Conservation (phyloP, 805 yeast species). For the Teunomyces cretensis region DNA sequence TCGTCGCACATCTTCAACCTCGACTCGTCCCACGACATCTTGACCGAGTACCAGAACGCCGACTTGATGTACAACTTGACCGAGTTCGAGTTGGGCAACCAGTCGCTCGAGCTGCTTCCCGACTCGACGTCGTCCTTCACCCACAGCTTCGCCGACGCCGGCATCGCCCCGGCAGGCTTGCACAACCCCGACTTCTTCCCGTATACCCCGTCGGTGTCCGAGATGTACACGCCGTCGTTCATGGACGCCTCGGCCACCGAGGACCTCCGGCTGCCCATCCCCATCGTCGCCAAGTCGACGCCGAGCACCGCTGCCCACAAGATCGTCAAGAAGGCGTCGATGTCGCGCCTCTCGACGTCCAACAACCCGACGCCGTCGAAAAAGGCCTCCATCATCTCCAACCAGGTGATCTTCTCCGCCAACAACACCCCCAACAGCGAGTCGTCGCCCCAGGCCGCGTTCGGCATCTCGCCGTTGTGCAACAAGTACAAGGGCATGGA, state of each 20-base stretch:
- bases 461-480: slow-evolving; percentile 21
- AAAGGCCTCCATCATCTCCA: slow-evolving; percentile 16
- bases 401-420: slow-evolving; percentile 8
- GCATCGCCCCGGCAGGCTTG: background rate
- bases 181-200: slow-evolving; percentile 1
- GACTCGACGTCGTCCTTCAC: slow-evolving; percentile 13
- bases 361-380: slow-evolving; percentile 8
- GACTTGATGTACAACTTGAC: slow-evolving; percentile 23
- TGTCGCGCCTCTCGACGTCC: slow-evolving; percentile 14
- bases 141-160: background rate
- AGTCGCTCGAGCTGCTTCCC: slow-evolving; percentile 28
- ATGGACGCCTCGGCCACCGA: slow-evolving; percentile 3
- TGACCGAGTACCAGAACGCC: slow-evolving; percentile 11
- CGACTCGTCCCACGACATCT: slow-evolving; percentile 8
- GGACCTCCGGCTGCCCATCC: slow-evolving; percentile 8
- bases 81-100: slow-evolving; percentile 25
- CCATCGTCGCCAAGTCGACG: slow-evolving; percentile 1
- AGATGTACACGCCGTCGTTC: slow-evolving; percentile 10
- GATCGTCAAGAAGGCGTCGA: slow-evolving; percentile 16
- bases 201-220: slow-evolving; percentile 17
- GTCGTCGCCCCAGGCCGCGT: too few relatives aligned
- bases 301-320: slow-evolving; percentile 11
- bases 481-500: slow-evolving; percentile 21
- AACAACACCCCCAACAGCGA: slow-evolving; percentile 9
- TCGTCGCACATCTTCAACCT: slow-evolving; percentile 9